Conservation (phyloP, 495 filamentous ascomycete genomes). For the Beverwykella pulmonaria region DNA sequence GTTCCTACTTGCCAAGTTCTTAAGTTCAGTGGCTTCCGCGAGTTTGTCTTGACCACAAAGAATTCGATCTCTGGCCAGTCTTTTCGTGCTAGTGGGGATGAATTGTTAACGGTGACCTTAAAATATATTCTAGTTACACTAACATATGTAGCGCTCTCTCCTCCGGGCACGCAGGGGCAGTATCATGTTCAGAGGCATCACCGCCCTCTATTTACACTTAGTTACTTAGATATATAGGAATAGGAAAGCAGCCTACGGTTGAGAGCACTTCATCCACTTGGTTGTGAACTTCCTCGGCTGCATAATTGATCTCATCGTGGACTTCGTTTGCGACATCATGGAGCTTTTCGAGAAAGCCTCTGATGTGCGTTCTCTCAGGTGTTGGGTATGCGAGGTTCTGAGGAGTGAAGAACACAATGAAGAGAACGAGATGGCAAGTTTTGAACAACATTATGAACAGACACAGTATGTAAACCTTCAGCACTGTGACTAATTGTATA, state of each 20-base stretch:
- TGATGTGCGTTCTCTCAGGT: not conserved
- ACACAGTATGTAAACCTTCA: no score
- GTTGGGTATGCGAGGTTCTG: not conserved
- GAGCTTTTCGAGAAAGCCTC: not conserved
- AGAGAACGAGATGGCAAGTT: not conserved
- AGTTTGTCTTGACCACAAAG: no score
- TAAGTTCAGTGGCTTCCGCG: no score
- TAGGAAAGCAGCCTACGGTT: not conserved
- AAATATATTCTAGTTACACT: no score
- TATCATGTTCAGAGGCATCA: not conserved
- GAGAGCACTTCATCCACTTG: not conserved
- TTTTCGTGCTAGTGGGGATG: no score
- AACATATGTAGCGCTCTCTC: no score
- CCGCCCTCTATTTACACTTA: not conserved
- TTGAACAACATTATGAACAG: not conserved
- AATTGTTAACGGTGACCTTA: no score
- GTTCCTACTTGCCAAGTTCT: no score
- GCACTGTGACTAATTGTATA: no score
- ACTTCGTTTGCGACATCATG: not conserved
- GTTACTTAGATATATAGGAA: not conserved
- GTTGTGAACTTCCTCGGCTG: not conserved
- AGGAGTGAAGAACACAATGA: no score
- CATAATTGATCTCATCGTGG: not conserved
- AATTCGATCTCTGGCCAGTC: no score
- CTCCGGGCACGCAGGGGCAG: not conserved